Base-by-base conservation (phyloP, 305 asterid genomes). In the Vinca major region DNA sequence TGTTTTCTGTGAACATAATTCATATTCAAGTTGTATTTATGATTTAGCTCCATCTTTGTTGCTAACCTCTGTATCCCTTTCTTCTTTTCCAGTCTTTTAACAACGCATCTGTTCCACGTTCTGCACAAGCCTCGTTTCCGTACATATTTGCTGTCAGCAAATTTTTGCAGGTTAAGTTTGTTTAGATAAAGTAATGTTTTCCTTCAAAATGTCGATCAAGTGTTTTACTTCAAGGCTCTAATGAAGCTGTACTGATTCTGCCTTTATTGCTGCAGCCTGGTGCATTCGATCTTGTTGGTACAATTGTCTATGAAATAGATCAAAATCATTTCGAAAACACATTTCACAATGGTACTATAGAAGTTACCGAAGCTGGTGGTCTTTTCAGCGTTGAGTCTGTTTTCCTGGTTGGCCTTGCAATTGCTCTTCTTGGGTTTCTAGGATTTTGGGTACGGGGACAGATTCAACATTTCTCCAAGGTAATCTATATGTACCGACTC, bases 261-360 rank as follows among this genome's bases (percentile, higher is more conserved):
- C n/a, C 57, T 13, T 36, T 50, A 33, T 72, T 16, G 10, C 48
- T 81, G 70, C 90, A 93, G 99, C 57, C 97, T 50, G 99, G 99
- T 56, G 71, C 94, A 60, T 93, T 84, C 83, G 96, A 91, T 86
- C 91, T 93, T 36, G 91, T 88, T 69, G 99, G 95, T 43, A 86
- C 85, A 68, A 84, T 93, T 79, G 87, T 91, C 13, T 93, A 93
- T 57, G 99, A 91, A 84, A 88, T 93, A 21, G 96, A 85, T 78
- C 89, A 85, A 57, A 75, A 78, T 44, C 95, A 93, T 5, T 89
- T 85, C 78, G 96, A 93, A 72, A 89, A 75, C 56, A 85, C 90
- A 43, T 93, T 93, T 84, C 91, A 87, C 80, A 93, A 93, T 74
- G 91, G 96, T 66, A 93, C 99, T 66, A 83, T 93, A 73, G 99